Evolutionary conservation across 2,329 filamentous ascomycete species (phyloP), one percentile per base, ranked within the genome.

Genomic region (Alternaria sp.): DNA sequence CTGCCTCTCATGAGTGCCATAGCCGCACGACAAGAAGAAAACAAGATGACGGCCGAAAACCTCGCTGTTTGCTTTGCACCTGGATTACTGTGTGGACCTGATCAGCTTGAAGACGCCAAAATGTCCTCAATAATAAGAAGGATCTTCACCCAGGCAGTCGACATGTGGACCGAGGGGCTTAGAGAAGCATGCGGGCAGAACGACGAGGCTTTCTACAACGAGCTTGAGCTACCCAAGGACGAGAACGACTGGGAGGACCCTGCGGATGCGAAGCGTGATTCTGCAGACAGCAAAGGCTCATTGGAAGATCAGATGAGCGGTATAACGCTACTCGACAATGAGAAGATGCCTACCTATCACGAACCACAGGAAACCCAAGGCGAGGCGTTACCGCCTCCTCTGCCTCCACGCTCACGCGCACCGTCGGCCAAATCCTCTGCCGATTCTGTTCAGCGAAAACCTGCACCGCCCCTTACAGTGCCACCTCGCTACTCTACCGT

Each of bases 41-140:
- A 87, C 76, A 86, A 86, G 67, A 88, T 88, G 86, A 84, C 79
- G 4, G 72, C 85, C 0, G 82, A 83, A 50, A 87, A 87, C 52
- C 69, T 88, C 36, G 83, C 85, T 13, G 84, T 87, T 7, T 86
- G 85, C 69, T 84, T 87, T 69, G 83, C 84, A 3, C 85, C 86
- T 40, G 82, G 83, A 43, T 73, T 88, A 5, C 71, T 87, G 12
- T 82, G 83, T 65, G 85, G 85, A 0, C 82, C 84, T 4, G 83
- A 88, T 70, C 85, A 86, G 67, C 75, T 86, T 43, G 83, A 86
- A 63, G 86, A 88, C 65, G 84, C 83, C 0, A 86, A 85, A 67
- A 83, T 86, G 73, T 85, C 84, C 4, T 81, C 80, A 2, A 82
- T 86, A 15, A 77, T 87, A n/a, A 79, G 83, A 19, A 81, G 82